Percentiles rank a stretch among this genome's conserved stretches.
These are phyloP conservation scores for Globisporangium apiculatum DNA, from an alignment of 352 stramenopile species.

Conservation along the genomic window DNA sequence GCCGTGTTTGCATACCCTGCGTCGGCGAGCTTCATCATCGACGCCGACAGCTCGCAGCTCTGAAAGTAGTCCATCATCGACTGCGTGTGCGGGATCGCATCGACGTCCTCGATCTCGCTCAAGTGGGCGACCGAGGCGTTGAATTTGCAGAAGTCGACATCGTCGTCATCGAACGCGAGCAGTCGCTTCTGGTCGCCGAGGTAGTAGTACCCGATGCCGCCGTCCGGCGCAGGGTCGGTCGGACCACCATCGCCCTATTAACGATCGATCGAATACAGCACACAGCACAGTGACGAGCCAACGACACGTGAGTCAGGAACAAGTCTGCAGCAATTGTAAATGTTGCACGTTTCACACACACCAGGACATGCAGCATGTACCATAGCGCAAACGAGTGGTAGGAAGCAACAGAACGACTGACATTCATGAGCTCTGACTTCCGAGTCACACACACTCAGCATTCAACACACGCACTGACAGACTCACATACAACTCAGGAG, in stretches of 20 bases:
- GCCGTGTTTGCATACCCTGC: conserved; percentile 78
- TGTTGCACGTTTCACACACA: no score
- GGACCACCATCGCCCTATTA: conserved; percentile 67
- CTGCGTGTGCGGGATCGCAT: conserved; percentile 43
- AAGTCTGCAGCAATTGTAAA: no score
- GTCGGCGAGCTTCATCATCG: conserved; percentile 81
- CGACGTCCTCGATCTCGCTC: conserved; percentile 58
- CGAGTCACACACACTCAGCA: conserved; percentile 1
- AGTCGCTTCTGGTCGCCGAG: conserved; percentile 81
- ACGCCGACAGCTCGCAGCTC: conserved; percentile 43
- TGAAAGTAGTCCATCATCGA: conserved; percentile 81
- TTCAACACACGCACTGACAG: not conserved
- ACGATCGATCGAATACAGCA: no score
- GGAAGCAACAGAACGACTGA: not conserved
- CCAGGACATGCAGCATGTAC: no score
- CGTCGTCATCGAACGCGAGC: conserved; percentile 59
- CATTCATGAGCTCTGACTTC: conserved; percentile 6
- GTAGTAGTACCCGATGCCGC: conserved; percentile 82
- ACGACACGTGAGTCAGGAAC: no score
- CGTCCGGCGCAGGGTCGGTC: conserved; percentile 59
- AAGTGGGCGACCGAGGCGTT: conserved; percentile 54
- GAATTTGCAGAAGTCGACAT: conserved; percentile 69
- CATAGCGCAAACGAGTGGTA: not conserved
- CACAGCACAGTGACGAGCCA: not conserved
- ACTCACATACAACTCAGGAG: not conserved